Conservation (phyloP, 345 rosid genomes). For the Brassica incana region DNA sequence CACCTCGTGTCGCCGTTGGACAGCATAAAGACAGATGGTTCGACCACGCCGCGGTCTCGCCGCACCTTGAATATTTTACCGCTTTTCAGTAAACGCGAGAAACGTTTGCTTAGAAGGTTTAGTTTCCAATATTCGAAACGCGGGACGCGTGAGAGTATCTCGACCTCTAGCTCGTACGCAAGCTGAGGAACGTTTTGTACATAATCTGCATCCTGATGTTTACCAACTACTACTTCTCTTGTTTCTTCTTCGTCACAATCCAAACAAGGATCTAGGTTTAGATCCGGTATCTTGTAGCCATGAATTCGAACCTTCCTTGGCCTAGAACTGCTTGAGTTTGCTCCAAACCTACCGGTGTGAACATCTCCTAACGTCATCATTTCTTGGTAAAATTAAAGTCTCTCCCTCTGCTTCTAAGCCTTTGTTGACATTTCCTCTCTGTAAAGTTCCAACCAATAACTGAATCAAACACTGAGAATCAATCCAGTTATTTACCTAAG, state of each 20-base stretch:
- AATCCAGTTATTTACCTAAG: background rate
- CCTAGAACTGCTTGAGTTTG: constrained; percentile 26
- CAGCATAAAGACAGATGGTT: constrained; percentile 73
- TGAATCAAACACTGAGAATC: constrained; percentile 11
- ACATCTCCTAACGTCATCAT: constrained; percentile 35
- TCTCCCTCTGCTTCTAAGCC: background rate
- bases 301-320: constrained; percentile 29
- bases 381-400: constrained; percentile 11
- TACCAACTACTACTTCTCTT: constrained; percentile 19
- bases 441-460: background rate
- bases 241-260: constrained; percentile 31
- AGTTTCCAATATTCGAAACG: constrained; percentile 76
- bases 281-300: constrained; percentile 28
- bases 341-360: constrained; percentile 9
- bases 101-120: constrained; percentile 50
- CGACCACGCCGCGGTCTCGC: constrained; percentile 53
- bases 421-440: constrained; percentile 47
- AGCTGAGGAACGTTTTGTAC: constrained; percentile 53
- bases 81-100: constrained; percentile 49
- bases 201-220: constrained; percentile 98
- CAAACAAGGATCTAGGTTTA: constrained; percentile 36
- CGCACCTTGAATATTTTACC: constrained; percentile 74
- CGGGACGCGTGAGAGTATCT: constrained; percentile 70
- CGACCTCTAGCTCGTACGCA: constrained; percentile 66
- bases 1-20: constrained; percentile 70